A percentile compares a stretch with the other conserved stretches of the same genome.
Conservation (phyloP, 352 stramenopile species). For the Phytophthora colocasiae region DNA sequence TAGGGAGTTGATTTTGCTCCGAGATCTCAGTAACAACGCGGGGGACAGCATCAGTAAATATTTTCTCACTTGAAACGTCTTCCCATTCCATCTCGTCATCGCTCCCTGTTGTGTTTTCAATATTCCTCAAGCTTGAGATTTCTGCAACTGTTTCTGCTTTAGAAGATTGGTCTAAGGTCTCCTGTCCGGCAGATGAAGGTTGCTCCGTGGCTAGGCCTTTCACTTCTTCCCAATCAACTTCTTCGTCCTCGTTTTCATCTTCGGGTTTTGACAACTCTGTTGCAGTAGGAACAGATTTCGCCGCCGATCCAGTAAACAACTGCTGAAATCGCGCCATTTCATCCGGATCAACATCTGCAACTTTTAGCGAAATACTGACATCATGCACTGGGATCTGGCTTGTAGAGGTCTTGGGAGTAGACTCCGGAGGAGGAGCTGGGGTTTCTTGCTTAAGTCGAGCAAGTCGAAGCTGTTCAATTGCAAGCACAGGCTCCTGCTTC, state of each 20-base stretch:
- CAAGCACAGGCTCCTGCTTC: conserved; percentile 53
- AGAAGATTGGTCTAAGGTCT: not conserved
- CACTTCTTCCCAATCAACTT: conserved; percentile 48
- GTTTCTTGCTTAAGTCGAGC: conserved; percentile 32
- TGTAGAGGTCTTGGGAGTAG: not conserved
- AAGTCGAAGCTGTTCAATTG: conserved; percentile 49
- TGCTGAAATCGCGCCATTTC: conserved; percentile 32
- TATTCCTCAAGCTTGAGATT: not conserved
- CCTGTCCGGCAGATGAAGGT: not conserved
- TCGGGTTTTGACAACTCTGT: conserved; percentile 3
- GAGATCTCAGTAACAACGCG: too few species aligned
- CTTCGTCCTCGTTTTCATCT: conserved; percentile 48
- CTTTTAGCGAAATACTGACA: conserved; percentile 49
- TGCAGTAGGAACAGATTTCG: conserved; percentile 19
- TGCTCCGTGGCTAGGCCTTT: not conserved
- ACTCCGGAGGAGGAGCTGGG: not conserved
- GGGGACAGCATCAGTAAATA: too few species aligned
- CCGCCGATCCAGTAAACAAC: conserved; percentile 48
- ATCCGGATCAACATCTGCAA: conserved; percentile 41
- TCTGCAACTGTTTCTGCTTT: not conserved
- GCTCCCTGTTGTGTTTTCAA: conserved; percentile 15
- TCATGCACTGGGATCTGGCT: conserved; percentile 5
- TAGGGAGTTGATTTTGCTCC: not conserved
- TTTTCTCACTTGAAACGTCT: conserved; percentile 28
- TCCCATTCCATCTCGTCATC: conserved; percentile 65